Base-by-base conservation (phyloP, 73 alveolate species). In the Blepharisma stoltei region DNA sequence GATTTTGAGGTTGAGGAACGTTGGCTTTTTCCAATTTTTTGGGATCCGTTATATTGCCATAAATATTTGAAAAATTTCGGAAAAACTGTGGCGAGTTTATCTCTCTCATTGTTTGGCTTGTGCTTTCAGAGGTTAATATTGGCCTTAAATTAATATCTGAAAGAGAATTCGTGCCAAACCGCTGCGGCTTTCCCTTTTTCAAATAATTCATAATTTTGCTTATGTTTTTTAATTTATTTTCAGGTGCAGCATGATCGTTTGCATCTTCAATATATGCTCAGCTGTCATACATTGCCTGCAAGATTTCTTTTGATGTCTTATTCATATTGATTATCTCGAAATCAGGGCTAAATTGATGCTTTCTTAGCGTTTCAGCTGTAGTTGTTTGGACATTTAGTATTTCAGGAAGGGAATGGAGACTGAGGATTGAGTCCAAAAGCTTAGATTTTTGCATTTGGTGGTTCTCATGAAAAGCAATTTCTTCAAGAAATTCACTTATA, bases 1-100 rank as follows among this genome's bases (percentile, higher is more conserved):
- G 37, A 25, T 60, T n/a, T 60, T n/a, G 11, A 14, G 73, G 73
- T 60, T 25, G 14, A 1, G 73, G 73, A 5, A 60, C 48, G 14
- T 25, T 60, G 14, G 14, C 46, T 25, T 11, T 18, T 9, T 14
- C n/a, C 21, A 50, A 50, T 14, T 14, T 14, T 25, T 60, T 60
- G 38, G 14, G 49, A 60, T 9, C 23, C 14, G 38, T 11, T 14
- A 18, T 20, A 14, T 14, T 9, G 3, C 73, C 73, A 25, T 60
- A 60, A 60, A 60, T 25, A 25, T 60, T 60, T 20, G 73, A 60
- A 60, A 60, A 14, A 25, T 60, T 60, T 4, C 73, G 14, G 73
- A 18, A 60, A 60, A 60, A 25, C 3, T 60, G 11, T 3, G 73
- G 73, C 18, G 14, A 8, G 47, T 60, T 60, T 25, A n/a, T 8